A percentile compares a stretch with the other conserved stretches of the same genome.
Conservation (phyloP, 176 grass and related monocot genomes). For the Raddia guianensis region DNA sequence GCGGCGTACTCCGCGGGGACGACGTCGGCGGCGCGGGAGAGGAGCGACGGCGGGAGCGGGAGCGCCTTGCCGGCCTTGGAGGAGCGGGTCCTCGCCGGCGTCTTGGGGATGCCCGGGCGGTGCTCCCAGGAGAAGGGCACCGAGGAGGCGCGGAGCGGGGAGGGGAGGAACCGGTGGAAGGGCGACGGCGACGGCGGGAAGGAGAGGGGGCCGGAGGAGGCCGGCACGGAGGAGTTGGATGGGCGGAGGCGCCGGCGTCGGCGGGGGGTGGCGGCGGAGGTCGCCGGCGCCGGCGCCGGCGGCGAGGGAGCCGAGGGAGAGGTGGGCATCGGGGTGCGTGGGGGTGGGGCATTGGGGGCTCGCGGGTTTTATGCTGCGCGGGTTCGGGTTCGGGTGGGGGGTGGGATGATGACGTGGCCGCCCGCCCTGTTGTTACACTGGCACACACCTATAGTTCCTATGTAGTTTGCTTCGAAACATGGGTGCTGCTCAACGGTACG, state of each 20-base stretch:
- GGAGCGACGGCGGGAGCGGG: slow-evolving; percentile 53
- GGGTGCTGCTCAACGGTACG: too few species aligned
- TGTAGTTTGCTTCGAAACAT: too few species aligned
- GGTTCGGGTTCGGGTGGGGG: neutral
- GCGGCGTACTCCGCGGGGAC: slow-evolving; percentile 44
- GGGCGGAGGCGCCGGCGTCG: slow-evolving; percentile 7
- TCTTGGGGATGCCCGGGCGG: slow-evolving; percentile 60
- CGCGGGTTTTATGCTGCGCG: slow-evolving; percentile 34
- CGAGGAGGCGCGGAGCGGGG: slow-evolving; percentile 41
- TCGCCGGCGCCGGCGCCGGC: slow-evolving; percentile 22
- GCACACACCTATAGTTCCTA: too few species aligned
- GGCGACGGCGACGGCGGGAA: slow-evolving; percentile 33
- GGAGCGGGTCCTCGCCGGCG: slow-evolving; percentile 30
- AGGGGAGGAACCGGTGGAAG: slow-evolving; percentile 51
- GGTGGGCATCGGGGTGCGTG: slow-evolving; percentile 31
- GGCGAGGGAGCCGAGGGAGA: slow-evolving; percentile 28
- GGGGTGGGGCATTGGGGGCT: neutral
- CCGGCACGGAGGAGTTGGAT: neutral
- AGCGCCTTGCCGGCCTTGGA: slow-evolving; percentile 34
- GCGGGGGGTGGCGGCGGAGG: slow-evolving; percentile 18
- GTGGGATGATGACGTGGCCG: neutral
- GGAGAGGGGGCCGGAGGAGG: slow-evolving; percentile 28
- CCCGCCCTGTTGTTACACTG: neutral
- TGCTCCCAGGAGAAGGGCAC: slow-evolving; percentile 68
- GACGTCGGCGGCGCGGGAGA: slow-evolving; percentile 35